phyloP scores from a whole-genome alignment of 1,139 yeast species.

The Nakaseomyces nivariensis region DNA sequence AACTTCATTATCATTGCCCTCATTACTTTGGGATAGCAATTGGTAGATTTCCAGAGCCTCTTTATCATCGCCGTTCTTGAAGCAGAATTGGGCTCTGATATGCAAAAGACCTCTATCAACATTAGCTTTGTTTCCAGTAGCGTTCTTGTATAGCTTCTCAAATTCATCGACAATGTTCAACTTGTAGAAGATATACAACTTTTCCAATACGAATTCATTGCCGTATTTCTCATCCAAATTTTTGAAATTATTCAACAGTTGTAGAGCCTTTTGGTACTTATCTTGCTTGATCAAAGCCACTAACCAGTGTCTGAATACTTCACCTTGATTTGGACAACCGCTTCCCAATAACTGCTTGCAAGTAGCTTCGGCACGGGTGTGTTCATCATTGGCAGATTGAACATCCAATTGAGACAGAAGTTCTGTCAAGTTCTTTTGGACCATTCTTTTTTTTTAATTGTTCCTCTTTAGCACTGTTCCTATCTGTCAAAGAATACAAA shows the following conservation, averaged over 20 bases:
- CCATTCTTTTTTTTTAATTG: conserved; percentile 11
- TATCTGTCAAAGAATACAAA: too few species aligned
- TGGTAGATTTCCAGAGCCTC: conserved; percentile 50
- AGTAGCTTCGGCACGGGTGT: conserved; percentile 37
- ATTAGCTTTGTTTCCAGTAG: conserved; percentile 3
- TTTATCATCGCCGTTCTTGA: conserved; percentile 50
- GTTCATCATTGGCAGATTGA: conserved; percentile 38
- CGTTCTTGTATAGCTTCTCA: conserved; percentile 27
- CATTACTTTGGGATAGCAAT: conserved; percentile 32
- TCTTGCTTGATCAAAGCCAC: conserved; percentile 69
- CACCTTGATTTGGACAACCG: conserved; percentile 36
- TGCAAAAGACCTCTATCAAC: conserved; percentile 49
- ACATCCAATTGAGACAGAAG: conserved; percentile 40
- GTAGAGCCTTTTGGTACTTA: conserved; percentile 47
- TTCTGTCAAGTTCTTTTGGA: conserved; percentile 31
- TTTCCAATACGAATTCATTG: conserved; percentile 39
- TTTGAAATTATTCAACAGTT: conserved; percentile 37
- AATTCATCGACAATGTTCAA: conserved; percentile 40
- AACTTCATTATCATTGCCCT: conserved; percentile 30
- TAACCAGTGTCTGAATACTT: conserved; percentile 43
- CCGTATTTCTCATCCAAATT: conserved; percentile 30
- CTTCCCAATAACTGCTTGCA: conserved; percentile 35
- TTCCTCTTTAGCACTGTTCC: not conserved
- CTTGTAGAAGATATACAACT: conserved; percentile 64
- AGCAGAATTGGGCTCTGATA: conserved; percentile 73